Percentiles rank a stretch among this genome's conserved stretches.
These are phyloP conservation scores for Daldinia sp. DNA, from an alignment of 2,329 filamentous ascomycete species.

Conservation along the genomic window DNA sequence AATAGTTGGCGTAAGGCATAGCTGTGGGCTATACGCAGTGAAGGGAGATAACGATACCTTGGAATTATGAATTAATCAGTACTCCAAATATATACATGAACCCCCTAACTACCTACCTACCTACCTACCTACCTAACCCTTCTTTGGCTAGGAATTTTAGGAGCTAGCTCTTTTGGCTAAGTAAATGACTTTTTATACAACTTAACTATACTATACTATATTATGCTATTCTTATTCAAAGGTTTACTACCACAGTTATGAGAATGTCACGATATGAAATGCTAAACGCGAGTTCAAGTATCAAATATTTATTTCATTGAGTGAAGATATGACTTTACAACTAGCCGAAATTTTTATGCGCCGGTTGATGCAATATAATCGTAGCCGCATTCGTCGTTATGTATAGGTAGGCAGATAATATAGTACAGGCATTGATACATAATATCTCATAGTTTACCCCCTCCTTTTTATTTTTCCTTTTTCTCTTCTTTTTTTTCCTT, in stretches of 20 bases:
- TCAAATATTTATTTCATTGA: slow-evolving; percentile 13
- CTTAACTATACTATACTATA: background rate
- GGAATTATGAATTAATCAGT: slow-evolving; percentile 30
- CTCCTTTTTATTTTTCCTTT: background rate
- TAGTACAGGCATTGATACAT: slow-evolving; percentile 25
- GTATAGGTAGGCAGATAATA: slow-evolving; percentile 9
- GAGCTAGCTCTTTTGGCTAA: background rate
- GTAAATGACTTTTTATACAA: background rate
- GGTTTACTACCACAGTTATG: background rate
- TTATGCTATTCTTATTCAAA: background rate
- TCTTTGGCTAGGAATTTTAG: background rate
- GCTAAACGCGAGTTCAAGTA: background rate
- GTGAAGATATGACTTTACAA: slow-evolving; percentile 30
- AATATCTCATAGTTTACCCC: slow-evolving; percentile 4
- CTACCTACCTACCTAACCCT: background rate
- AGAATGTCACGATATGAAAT: background rate
- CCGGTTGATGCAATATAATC: slow-evolving; percentile 20
- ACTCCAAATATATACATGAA: slow-evolving; percentile 16
- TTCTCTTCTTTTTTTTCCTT: background rate
- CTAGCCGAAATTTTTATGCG: slow-evolving; percentile 23
- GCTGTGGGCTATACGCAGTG: slow-evolving; percentile 25
- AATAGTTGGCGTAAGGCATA: slow-evolving; percentile 26
- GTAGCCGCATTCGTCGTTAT: slow-evolving; percentile 17
- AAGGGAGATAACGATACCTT: slow-evolving; percentile 36
- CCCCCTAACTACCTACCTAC: background rate